phyloP scores from a whole-genome alignment of 2,329 filamentous ascomycete genomes.

The Exophiala spinifera region DNA sequence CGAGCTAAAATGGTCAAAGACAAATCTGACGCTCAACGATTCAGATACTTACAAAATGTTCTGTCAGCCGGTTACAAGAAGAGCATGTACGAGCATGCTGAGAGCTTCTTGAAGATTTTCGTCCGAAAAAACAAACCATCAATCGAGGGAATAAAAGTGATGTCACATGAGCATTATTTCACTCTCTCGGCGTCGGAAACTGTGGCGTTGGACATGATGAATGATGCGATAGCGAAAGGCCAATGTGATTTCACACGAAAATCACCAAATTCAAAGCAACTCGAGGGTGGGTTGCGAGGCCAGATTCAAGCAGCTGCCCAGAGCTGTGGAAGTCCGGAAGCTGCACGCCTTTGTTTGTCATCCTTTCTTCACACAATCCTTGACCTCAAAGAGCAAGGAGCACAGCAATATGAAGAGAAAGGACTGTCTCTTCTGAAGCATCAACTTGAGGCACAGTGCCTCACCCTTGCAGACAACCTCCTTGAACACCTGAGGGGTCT shows the following conservation, averaged over 20 bases:
- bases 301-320: too few species aligned
- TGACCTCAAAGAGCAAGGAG: background rate
- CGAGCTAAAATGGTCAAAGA: conserved; percentile 43
- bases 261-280: too few species aligned
- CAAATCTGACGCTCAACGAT: conserved; percentile 53
- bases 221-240: background rate
- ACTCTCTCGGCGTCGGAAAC: conserved; percentile 7
- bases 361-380: background rate
- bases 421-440: conserved; percentile 1
- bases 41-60: conserved; percentile 51
- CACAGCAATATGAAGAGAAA: background rate
- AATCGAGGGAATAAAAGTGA: too few species aligned
- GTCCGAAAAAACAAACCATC: conserved; percentile 17
- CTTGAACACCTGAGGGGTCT: conserved; percentile 13
- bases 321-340: background rate
- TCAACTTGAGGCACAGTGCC: conserved; percentile 1
- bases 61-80: conserved; percentile 41
- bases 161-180: background rate
- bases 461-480: background rate
- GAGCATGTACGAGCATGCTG: conserved; percentile 12
- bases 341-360: background rate
- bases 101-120: conserved; percentile 20
- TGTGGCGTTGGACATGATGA: conserved; percentile 9
- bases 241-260: too few species aligned
- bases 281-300: too few species aligned